Percentiles rank a stretch among this genome's conserved stretches.
phyloP scores from a whole-genome alignment of 2,329 filamentous ascomycete species.

The Blastomyces parvus region DNA sequence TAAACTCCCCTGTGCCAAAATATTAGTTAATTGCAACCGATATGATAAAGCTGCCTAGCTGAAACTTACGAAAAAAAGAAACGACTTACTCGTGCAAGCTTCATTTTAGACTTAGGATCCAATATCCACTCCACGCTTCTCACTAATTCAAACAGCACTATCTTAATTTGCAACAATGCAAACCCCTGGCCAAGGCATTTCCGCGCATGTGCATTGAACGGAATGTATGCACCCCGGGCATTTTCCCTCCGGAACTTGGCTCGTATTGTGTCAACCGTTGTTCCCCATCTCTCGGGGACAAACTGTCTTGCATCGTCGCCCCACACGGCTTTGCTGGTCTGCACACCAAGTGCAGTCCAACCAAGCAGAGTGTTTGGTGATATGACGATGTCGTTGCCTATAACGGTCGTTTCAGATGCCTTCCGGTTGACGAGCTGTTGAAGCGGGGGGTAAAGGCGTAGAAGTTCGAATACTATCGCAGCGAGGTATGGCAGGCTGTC shows the following conservation, averaged over 20 bases:
- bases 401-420: constrained; percentile 21
- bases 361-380: constrained; percentile 33
- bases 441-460: constrained; percentile 43
- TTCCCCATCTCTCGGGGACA: constrained; percentile 30
- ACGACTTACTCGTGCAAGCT: background rate
- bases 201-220: constrained; percentile 25
- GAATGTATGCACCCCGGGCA: constrained; percentile 22
- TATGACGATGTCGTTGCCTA: constrained; percentile 24
- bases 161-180: constrained; percentile 16
- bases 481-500: constrained; percentile 4
- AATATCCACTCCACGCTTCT: background rate
- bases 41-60: background rate
- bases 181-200: constrained; percentile 25
- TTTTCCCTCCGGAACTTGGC: constrained; percentile 20
- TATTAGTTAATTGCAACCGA: background rate
- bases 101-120: background rate
- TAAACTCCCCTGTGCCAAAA: background rate
- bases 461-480: constrained; percentile 10
- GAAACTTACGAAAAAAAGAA: background rate
- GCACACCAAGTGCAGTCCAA: constrained; percentile 35
- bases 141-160: constrained; percentile 4
- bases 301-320: constrained; percentile 27
- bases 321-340: constrained; percentile 29
- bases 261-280: constrained; percentile 27
- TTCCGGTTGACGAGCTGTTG: constrained; percentile 42